phyloP scores from a whole-genome alignment of 2,329 filamentous ascomycete species.

The Xylariaceae sp. region DNA sequence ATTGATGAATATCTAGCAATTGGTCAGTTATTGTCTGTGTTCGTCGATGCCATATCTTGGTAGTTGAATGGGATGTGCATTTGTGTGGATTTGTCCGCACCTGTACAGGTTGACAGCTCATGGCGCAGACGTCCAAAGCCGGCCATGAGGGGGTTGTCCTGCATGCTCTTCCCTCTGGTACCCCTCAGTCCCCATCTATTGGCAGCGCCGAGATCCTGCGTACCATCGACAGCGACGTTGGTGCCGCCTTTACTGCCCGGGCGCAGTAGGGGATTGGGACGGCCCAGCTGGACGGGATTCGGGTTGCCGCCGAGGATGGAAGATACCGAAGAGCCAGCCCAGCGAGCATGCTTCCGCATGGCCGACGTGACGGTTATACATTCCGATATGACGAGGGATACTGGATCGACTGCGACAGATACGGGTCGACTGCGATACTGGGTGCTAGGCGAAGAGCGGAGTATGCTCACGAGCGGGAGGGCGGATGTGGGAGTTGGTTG shows the following conservation, averaged over 20 bases:
- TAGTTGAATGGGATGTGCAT: background rate
- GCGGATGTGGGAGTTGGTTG: conserved; percentile 20
- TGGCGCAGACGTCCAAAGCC: conserved; percentile 87
- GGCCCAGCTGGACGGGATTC: conserved; percentile 52
- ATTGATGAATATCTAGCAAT: conserved; percentile 69
- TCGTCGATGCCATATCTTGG: background rate
- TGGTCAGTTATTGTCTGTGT: conserved; percentile 23
- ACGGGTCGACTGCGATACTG: conserved; percentile 60
- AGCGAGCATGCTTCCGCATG: conserved; percentile 95
- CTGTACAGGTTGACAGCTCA: conserved; percentile 81
- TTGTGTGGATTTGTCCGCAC: conserved; percentile 38
- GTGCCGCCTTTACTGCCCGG: conserved; percentile 41
- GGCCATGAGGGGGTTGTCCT: conserved; percentile 94
- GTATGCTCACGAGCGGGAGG: conserved; percentile 14
- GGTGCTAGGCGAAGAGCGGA: conserved; percentile 40
- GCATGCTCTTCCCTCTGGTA: conserved; percentile 94
- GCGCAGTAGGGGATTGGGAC: conserved; percentile 40
- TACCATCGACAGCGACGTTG: conserved; percentile 37
- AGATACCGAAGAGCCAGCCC: conserved; percentile 92
- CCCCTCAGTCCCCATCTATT: conserved; percentile 91
- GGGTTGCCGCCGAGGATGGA: conserved; percentile 83
- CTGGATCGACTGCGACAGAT: conserved; percentile 81
- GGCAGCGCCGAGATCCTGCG: conserved; percentile 57
- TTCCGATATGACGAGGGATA: conserved; percentile 94
- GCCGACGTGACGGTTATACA: conserved; percentile 97